phyloP scores from a whole-genome alignment of 2,329 filamentous ascomycete genomes.

The Hymenoscyphus repandus region DNA sequence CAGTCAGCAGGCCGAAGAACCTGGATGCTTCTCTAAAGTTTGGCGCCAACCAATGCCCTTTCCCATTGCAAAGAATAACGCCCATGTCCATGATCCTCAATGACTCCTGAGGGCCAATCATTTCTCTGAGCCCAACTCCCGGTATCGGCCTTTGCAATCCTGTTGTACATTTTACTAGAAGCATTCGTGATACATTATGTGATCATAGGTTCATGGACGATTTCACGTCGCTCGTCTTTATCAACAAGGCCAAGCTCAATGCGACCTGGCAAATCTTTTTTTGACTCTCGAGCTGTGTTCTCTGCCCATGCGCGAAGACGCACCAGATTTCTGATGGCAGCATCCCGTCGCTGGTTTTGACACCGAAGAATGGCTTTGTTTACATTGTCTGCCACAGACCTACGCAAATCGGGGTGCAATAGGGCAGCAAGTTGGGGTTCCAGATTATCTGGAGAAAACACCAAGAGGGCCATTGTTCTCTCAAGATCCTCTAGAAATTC shows the following conservation, averaged over 20 bases:
- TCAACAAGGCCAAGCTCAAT: constrained; percentile 29
- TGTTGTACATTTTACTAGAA: too few species aligned
- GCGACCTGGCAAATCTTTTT: constrained; percentile 29
- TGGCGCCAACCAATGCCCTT: background rate
- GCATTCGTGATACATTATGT: constrained; percentile 12
- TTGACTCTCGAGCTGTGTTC: constrained; percentile 28
- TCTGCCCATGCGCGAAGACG: constrained; percentile 85
- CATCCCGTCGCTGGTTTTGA: constrained; percentile 69
- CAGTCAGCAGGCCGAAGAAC: too few species aligned
- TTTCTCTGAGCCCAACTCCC: background rate
- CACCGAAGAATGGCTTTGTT: constrained; percentile 81
- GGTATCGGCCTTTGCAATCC: background rate
- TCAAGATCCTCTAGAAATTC: constrained; percentile 85
- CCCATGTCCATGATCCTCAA: background rate
- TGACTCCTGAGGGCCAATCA: too few species aligned
- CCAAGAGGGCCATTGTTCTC: constrained; percentile 84
- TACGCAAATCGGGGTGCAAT: constrained; percentile 72
- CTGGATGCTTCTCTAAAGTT: too few species aligned
- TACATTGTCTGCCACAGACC: constrained; percentile 78
- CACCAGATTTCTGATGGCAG: constrained; percentile 76
- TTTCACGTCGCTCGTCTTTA: constrained; percentile 14
- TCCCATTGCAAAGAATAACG: background rate
- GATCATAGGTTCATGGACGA: constrained; percentile 29
- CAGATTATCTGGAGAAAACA: constrained; percentile 79
- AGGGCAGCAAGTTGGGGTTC: constrained; percentile 70